phyloP scores from a whole-genome alignment of 306 rosid genomes.

The Pueraria montana region DNA sequence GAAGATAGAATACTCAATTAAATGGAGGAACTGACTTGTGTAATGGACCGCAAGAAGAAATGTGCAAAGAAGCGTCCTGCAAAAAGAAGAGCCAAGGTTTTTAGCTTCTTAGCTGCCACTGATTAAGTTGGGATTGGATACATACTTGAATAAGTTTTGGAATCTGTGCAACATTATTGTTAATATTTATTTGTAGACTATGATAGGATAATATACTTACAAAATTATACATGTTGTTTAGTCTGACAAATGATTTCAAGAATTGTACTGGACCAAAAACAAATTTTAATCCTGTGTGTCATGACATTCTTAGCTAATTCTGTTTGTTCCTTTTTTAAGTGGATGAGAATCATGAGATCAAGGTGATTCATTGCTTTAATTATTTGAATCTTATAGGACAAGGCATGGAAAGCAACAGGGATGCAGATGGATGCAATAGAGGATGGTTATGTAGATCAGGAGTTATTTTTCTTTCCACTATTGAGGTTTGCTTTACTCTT shows the following conservation, averaged over 20 bases:
- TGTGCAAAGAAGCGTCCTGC: slow-evolving; percentile 77
- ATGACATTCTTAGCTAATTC: slow-evolving; percentile 3
- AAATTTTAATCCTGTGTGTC: neutral
- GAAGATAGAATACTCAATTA: slow-evolving; percentile 78
- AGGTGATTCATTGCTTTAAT: slow-evolving; percentile 40
- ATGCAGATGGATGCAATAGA: slow-evolving; percentile 82
- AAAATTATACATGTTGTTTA: neutral
- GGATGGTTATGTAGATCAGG: slow-evolving; percentile 78
- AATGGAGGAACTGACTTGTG: slow-evolving; percentile 90
- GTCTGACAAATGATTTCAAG: neutral
- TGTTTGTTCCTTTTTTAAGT: neutral
- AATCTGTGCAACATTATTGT: neutral
- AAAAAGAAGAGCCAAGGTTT: slow-evolving; percentile 85
- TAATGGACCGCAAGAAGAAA: slow-evolving; percentile 86
- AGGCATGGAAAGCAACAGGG: slow-evolving; percentile 85
- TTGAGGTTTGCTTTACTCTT: slow-evolving; percentile 71
- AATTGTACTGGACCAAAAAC: neutral
- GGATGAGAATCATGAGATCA: neutral
- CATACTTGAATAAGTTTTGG: neutral
- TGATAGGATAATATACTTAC: neutral
- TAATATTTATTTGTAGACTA: neutral
- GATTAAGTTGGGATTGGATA: neutral
- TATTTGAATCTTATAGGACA: slow-evolving; percentile 66
- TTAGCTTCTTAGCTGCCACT: slow-evolving; percentile 19
- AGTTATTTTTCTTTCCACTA: slow-evolving; percentile 83